Evolutionary conservation across 768 basidiomycete species (phyloP).

Genomic region (Tulasnella sp.): DNA sequence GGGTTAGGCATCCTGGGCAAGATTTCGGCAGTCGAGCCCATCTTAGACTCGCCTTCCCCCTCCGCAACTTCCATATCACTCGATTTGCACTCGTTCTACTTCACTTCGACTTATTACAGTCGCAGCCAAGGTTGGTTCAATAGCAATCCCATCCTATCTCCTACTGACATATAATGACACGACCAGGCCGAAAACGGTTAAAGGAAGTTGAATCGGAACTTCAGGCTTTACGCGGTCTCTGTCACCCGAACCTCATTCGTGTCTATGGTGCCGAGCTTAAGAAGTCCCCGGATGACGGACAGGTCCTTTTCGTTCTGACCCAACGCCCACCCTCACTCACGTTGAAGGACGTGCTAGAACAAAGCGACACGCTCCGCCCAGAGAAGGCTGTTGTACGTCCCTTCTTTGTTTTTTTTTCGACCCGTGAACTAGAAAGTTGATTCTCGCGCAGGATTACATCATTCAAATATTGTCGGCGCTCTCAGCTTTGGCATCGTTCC

Average conservation of each 20-base stretch:
- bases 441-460: conserved; percentile 54
- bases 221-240: conserved; percentile 49
- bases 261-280: conserved; percentile 59
- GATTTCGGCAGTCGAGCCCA: conserved; percentile 48
- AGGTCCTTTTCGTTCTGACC: conserved; percentile 57
- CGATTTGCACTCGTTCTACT: conserved; percentile 59
- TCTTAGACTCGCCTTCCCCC: conserved; percentile 57
- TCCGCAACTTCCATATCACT: conserved; percentile 35
- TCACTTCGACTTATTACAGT: conserved; percentile 60
- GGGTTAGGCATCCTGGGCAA: conserved; percentile 14
- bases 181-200: conserved; percentile 33
- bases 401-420: neutral
- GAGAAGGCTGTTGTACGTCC: conserved; percentile 55
- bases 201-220: conserved; percentile 45
- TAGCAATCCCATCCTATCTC: too few species aligned
- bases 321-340: conserved; percentile 63
- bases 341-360: conserved; percentile 65
- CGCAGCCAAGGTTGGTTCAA: conserved; percentile 47
- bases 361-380: conserved; percentile 65
- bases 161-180: neutral
- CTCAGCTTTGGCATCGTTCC: neutral
- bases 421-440: neutral
- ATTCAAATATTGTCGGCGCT: conserved; percentile 22
- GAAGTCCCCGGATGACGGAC: conserved; percentile 42
- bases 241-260: conserved; percentile 58